A percentile compares a stretch with the other conserved stretches of the same genome.
Conservation (phyloP, 495 filamentous ascomycete genomes). For the Hypoxylon cercidicola region DNA sequence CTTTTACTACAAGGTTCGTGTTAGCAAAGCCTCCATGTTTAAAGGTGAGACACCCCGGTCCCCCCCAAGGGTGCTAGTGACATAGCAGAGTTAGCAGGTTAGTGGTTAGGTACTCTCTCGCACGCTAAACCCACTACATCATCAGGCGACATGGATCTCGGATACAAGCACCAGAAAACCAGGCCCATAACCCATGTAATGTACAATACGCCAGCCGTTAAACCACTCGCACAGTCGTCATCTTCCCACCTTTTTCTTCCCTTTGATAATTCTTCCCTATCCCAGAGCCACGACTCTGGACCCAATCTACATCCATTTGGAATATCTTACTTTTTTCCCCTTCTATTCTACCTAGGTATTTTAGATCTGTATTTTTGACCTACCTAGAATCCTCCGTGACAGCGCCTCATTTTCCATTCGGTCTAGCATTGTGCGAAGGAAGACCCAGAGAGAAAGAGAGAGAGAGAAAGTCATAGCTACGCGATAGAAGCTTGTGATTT, state of each 20-base stretch:
- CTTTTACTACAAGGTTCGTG: not conserved
- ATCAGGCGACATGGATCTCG: constrained; percentile 44
- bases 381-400: constrained; percentile 28
- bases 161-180: constrained; percentile 30
- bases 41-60: constrained; percentile 9
- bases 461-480: constrained; percentile 19
- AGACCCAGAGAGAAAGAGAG: constrained; percentile 13
- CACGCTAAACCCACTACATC: constrained; percentile 38
- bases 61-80: constrained; percentile 23
- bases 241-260: constrained; percentile 41
- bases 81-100: constrained; percentile 16
- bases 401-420: constrained; percentile 28
- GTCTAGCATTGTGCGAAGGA: constrained; percentile 19
- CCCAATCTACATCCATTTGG: constrained; percentile 17
- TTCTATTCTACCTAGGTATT: constrained; percentile 14
- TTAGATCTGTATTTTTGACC: constrained; percentile 29
- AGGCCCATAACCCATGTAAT: constrained; percentile 34
- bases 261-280: constrained; percentile 36
- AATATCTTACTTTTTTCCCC: constrained; percentile 9
- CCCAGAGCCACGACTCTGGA: constrained; percentile 20
- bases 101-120: constrained; percentile 23
- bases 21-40: not conserved
- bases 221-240: constrained; percentile 41
- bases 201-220: constrained; percentile 23
- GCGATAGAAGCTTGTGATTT: constrained; percentile 39